phyloP scores from a whole-genome alignment of 495 filamentous ascomycete species.

The Xylaria venustula region DNA sequence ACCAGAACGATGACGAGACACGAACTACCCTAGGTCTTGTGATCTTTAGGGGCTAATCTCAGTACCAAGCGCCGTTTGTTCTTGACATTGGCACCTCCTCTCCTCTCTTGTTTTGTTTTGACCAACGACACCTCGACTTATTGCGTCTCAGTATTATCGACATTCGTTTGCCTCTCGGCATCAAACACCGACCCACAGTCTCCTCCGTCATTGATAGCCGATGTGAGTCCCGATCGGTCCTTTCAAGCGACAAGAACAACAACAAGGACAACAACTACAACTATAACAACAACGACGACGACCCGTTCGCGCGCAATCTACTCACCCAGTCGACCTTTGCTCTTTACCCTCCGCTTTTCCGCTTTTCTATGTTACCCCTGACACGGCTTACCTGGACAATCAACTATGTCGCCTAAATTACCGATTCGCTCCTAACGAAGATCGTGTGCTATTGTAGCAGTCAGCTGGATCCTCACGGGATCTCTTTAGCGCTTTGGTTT shows the following conservation, averaged over 20 bases:
- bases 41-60: background rate
- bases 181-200: constrained; percentile 6
- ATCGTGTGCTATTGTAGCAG: constrained; percentile 12
- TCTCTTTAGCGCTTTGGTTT: background rate
- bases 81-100: background rate
- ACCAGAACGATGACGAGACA: background rate
- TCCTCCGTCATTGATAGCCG: constrained; percentile 13
- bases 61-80: background rate
- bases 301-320: background rate
- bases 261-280: background rate
- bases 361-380: constrained; percentile 24
- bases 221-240: constrained; percentile 4
- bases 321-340: background rate
- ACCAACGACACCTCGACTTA: background rate
- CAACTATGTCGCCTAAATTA: constrained; percentile 31
- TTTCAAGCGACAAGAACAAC: background rate
- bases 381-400: constrained; percentile 14
- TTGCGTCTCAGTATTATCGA: background rate
- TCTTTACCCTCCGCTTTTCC: constrained; percentile 16
- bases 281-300: background rate
- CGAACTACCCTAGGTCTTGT: background rate
- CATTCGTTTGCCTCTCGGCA: constrained; percentile 9
- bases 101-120: background rate
- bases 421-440: constrained; percentile 25
- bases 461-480: background rate